Evolutionary conservation across 2,329 filamentous ascomycete species (phyloP).

Genomic region (Mycocentrospora acerina): DNA sequence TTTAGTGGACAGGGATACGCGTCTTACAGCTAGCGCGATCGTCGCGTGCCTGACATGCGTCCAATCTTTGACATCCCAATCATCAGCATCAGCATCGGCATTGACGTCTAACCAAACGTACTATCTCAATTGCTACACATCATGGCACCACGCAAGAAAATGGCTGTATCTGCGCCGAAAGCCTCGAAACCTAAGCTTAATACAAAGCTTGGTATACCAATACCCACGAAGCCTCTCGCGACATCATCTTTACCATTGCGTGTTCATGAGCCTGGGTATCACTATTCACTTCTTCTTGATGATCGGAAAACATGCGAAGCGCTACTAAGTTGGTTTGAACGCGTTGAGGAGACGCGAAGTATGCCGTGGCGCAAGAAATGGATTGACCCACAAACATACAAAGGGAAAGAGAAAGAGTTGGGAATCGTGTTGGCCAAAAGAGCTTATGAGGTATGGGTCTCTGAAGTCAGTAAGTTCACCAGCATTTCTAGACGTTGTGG

Average conservation of each 20-base stretch:
- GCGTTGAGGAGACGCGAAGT: constrained; percentile 31
- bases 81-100: too few species aligned
- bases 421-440: constrained; percentile 51
- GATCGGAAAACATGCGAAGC: constrained; percentile 15
- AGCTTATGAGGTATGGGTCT: constrained; percentile 68
- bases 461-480: constrained; percentile 57
- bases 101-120: too few species aligned
- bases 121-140: too few species aligned
- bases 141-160: too few species aligned
- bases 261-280: constrained; percentile 28
- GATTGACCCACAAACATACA: constrained; percentile 48
- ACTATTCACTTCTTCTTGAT: constrained; percentile 31
- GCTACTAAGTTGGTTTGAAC: constrained; percentile 35
- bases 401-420: constrained; percentile 33
- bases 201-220: constrained; percentile 9
- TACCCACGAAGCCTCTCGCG: constrained; percentile 11
- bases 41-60: too few species aligned
- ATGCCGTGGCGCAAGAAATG: constrained; percentile 56
- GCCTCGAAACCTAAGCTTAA: constrained; percentile 1
- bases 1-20: too few species aligned
- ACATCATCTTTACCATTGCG: constrained; percentile 29
- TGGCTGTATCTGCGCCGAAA: too few species aligned
- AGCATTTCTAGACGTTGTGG: background rate
- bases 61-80: too few species aligned
- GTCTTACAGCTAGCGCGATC: too few species aligned